These are phyloP conservation scores for Mycena epipterygia DNA, from an alignment of 768 basidiomycete genomes.

Conservation along the genomic window DNA sequence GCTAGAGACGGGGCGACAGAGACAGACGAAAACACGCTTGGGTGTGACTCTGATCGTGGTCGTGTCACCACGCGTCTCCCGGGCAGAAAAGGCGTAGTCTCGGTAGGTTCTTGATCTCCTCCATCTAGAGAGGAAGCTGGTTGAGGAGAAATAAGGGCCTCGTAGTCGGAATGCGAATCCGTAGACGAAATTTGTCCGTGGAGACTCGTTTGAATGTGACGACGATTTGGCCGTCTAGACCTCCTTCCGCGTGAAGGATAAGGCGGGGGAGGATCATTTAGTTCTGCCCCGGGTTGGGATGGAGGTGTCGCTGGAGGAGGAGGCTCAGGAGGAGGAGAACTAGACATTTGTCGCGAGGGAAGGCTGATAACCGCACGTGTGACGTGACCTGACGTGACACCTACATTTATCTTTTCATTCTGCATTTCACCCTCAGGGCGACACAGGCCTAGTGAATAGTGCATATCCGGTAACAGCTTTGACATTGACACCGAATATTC, in stretches of 20 bases:
- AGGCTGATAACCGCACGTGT: neutral
- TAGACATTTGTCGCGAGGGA: neutral
- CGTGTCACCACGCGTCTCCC: conserved; percentile 48
- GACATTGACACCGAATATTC: no score
- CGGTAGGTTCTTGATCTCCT: conserved; percentile 52
- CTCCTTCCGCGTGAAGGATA: conserved; percentile 65
- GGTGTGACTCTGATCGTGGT: conserved; percentile 69
- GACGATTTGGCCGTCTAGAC: conserved; percentile 44
- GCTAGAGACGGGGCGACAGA: conserved; percentile 76
- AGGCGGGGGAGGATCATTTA: conserved; percentile 76
- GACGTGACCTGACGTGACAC: neutral
- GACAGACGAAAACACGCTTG: conserved; percentile 62
- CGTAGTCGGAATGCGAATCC: conserved; percentile 53
- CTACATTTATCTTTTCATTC: no score
- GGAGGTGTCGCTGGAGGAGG: conserved; percentile 7
- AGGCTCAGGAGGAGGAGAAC: conserved; percentile 13
- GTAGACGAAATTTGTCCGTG: conserved; percentile 47
- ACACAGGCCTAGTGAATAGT: no score
- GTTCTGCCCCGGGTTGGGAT: conserved; percentile 9
- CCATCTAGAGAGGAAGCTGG: conserved; percentile 31
- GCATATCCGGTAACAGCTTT: no score
- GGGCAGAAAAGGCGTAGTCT: conserved; percentile 64
- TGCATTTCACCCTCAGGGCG: no score
- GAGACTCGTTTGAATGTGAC: conserved; percentile 45
- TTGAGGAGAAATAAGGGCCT: conserved; percentile 44